phyloP scores from a whole-genome alignment of 2,329 filamentous ascomycete genomes.

The Cladophialophora immunda region DNA sequence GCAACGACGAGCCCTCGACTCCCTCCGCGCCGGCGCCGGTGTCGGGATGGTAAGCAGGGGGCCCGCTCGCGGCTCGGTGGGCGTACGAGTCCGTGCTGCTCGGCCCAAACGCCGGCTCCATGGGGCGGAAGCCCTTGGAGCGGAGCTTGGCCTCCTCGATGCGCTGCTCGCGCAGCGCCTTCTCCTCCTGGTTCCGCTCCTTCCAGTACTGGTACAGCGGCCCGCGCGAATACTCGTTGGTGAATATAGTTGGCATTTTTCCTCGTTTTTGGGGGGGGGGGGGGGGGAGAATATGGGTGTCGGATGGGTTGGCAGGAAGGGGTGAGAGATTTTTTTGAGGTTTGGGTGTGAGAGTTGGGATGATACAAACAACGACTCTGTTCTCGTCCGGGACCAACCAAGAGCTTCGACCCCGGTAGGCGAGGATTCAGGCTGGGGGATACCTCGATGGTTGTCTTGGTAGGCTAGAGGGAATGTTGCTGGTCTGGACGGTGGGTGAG shows the following conservation, averaged over 20 bases:
- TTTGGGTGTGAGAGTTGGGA: not conserved
- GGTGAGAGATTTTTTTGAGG: not conserved
- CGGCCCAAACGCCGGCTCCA: conserved; percentile 21
- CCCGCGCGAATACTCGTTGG: conserved; percentile 29
- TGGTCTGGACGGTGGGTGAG: too few relatives aligned
- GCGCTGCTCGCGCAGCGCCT: conserved; percentile 22
- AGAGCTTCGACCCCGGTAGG: not conserved
- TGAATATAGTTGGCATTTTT: conserved; percentile 25
- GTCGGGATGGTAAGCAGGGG: conserved; percentile 20
- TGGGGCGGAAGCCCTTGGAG: conserved; percentile 19
- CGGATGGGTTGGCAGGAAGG: too few relatives aligned
- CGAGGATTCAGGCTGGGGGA: too few relatives aligned
- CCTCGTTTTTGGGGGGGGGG: not conserved
- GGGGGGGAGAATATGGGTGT: not conserved
- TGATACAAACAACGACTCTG: not conserved
- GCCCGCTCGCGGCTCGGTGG: conserved; percentile 17
- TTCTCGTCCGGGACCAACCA: not conserved
- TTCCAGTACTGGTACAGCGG: conserved; percentile 34
- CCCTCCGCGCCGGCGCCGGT: not conserved
- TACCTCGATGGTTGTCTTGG: too few relatives aligned
- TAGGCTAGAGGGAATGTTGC: too few relatives aligned
- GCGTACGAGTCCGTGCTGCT: conserved; percentile 28
- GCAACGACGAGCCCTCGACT: not conserved
- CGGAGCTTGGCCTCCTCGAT: conserved; percentile 28
- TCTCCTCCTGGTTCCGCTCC: conserved; percentile 27